phyloP scores from a whole-genome alignment of 768 basidiomycete species.

The Pisolithus microcarpus region DNA sequence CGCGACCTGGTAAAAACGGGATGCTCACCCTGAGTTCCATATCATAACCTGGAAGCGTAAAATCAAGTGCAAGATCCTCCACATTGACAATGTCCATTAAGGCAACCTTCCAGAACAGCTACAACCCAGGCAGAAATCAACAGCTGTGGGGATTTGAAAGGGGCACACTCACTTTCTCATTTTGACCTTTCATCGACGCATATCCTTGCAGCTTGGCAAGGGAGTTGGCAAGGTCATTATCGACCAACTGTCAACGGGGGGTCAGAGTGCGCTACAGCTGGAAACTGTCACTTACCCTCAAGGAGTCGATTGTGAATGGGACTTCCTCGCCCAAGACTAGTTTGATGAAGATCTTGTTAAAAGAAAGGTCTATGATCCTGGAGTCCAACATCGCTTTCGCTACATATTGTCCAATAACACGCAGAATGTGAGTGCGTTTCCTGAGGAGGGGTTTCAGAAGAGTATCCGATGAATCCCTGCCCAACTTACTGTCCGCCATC shows the following conservation, averaged over 20 bases:
- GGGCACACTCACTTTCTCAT: conserved; percentile 47
- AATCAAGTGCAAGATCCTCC: conserved; percentile 89
- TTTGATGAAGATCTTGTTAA: conserved; percentile 94
- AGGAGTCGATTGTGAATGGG: conserved; percentile 71
- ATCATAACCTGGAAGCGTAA: conserved; percentile 93
- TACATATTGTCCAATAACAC: conserved; percentile 90
- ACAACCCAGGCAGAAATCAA: not conserved
- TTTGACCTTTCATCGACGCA: conserved; percentile 38
- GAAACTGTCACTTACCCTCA: conserved; percentile 50
- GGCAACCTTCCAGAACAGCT: conserved; percentile 52
- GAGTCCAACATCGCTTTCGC: conserved; percentile 97
- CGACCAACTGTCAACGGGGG: conserved; percentile 55
- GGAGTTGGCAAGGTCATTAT: conserved; percentile 79
- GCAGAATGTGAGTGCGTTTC: conserved; percentile 79
- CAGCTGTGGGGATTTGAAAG: not conserved
- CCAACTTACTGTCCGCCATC: conserved; percentile 68
- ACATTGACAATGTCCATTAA: conserved; percentile 58
- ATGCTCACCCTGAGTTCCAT: conserved; percentile 75
- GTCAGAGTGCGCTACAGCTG: conserved; percentile 4
- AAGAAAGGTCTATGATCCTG: conserved; percentile 90
- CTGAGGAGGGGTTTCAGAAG: conserved; percentile 31
- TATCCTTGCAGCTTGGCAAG: conserved; percentile 72
- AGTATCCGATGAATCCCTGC: not conserved
- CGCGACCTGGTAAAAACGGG: not conserved
- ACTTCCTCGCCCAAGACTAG: conserved; percentile 83